A percentile compares a stretch with the other conserved stretches of the same genome.
Conservation (phyloP, 2,329 filamentous ascomycete genomes). For the Colletotrichum cereale region DNA sequence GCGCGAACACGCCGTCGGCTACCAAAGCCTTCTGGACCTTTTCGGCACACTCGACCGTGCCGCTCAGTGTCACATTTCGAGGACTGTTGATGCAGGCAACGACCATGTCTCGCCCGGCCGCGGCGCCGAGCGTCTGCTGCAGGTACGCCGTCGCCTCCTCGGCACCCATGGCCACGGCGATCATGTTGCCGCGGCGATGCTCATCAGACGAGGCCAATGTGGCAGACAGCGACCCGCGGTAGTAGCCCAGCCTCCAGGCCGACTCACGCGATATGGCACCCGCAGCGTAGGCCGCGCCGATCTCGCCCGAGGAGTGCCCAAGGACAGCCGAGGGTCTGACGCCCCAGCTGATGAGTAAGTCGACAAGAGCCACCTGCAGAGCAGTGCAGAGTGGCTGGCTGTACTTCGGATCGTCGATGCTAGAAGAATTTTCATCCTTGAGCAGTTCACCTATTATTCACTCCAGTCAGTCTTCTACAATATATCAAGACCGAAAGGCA, state of each 20-base stretch:
- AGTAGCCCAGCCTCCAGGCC: slow-evolving; percentile 63
- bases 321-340: slow-evolving; percentile 54
- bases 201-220: slow-evolving; percentile 47
- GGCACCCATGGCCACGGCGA: slow-evolving; percentile 54
- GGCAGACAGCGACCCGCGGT: slow-evolving; percentile 52
- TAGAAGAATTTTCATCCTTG: slow-evolving; percentile 48
- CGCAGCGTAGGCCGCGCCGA: slow-evolving; percentile 60
- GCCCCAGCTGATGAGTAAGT: slow-evolving; percentile 58
- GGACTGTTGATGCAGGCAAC: slow-evolving; percentile 67
- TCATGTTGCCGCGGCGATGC: slow-evolving; percentile 52
- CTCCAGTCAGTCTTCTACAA: no score
- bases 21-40: no score
- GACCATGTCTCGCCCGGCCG: slow-evolving; percentile 48
- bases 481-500: no score
- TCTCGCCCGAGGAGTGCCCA: slow-evolving; percentile 63
- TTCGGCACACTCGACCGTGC: no score
- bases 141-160: slow-evolving; percentile 45
- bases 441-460: no score
- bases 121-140: slow-evolving; percentile 17
- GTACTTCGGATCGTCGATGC: slow-evolving; percentile 55
- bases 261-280: slow-evolving; percentile 54
- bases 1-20: slow-evolving; percentile 62
- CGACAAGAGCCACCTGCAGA: slow-evolving; percentile 60
- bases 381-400: slow-evolving; percentile 59
- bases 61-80: no score